A percentile compares a stretch with the other conserved stretches of the same genome.
Conservation (phyloP, 192 early-diverging fungal species). For the Gryganskiella cystojenkinii region DNA sequence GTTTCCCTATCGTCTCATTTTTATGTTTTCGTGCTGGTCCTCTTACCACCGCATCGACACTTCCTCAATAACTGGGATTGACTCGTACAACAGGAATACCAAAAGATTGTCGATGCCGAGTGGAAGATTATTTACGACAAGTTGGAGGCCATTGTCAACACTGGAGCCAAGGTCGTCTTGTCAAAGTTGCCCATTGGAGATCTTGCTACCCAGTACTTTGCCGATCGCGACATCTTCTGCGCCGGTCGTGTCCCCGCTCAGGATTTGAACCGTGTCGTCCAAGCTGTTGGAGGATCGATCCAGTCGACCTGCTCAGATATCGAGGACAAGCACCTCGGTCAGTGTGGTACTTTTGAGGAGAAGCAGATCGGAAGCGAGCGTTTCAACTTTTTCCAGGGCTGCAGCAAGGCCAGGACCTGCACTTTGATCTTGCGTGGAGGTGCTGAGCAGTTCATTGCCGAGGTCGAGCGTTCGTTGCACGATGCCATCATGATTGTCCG, state of each 20-base stretch:
- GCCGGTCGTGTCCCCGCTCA: conserved; percentile 95
- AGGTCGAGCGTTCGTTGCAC: conserved; percentile 97
- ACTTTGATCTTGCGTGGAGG: conserved; percentile 97
- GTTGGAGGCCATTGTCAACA: conserved; percentile 92
- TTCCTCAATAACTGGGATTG: too few relatives aligned
- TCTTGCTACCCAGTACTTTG: conserved; percentile 99
- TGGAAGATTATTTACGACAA: conserved; percentile 99
- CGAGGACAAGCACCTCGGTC: conserved; percentile 82
- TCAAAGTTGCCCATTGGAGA: conserved; percentile 99
- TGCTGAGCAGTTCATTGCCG: conserved; percentile 99
- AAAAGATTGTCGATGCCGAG: conserved; percentile 99
- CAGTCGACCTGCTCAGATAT: conserved; percentile 95
- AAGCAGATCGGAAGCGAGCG: conserved; percentile 96
- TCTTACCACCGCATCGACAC: too few relatives aligned
- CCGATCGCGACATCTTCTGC: conserved; percentile 99
- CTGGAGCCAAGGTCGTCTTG: conserved; percentile 97
- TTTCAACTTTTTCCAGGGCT: conserved; percentile 97
- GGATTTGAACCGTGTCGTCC: conserved; percentile 93
- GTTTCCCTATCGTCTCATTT: too few relatives aligned
- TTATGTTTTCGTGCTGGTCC: too few relatives aligned
- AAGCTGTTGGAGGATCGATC: conserved; percentile 93
- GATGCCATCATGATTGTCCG: conserved; percentile 99
- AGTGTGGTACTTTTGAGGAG: conserved; percentile 94
- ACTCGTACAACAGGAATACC: conserved; percentile 82
- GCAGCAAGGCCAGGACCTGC: conserved; percentile 93